Evolutionary conservation across 2,329 filamentous ascomycete genomes (phyloP).

Genomic region (Pseudonectria foliicola): DNA sequence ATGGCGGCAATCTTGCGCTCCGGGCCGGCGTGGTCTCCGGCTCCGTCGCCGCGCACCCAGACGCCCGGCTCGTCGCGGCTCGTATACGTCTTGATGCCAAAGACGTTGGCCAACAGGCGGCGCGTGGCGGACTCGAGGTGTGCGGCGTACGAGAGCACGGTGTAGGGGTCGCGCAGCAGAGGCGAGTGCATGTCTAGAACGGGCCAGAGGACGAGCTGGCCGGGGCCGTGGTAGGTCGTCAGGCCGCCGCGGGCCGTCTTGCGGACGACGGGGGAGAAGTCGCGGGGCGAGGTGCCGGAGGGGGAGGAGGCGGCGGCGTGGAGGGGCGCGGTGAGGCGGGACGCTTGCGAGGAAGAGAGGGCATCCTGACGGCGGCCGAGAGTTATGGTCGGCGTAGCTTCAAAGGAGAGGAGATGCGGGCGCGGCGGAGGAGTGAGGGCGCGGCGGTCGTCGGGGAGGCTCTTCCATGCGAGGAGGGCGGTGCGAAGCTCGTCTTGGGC

Average conservation of each 20-base stretch:
- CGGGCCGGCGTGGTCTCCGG: conserved; percentile 19
- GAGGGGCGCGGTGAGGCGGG: conserved; percentile 36
- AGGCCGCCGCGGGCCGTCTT: conserved; percentile 78
- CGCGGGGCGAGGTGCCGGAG: conserved; percentile 22
- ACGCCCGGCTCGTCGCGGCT: conserved; percentile 77
- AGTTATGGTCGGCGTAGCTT: conserved; percentile 78
- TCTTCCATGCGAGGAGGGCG: conserved; percentile 29
- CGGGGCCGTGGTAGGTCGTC: conserved; percentile 91
- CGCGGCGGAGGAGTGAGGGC: conserved; percentile 38
- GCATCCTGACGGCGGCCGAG: conserved; percentile 71
- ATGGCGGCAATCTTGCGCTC: conserved; percentile 78
- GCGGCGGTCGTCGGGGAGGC: conserved; percentile 11
- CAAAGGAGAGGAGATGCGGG: conserved; percentile 74
- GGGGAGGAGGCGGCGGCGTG: conserved; percentile 19
- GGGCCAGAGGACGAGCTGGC: conserved; percentile 88
- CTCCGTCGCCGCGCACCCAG: no score
- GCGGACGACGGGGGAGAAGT: conserved; percentile 51
- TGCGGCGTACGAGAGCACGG: conserved; percentile 69
- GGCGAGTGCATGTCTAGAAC: conserved; percentile 68
- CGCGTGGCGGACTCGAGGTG: conserved; percentile 73
- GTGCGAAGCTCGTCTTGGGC: conserved; percentile 29
- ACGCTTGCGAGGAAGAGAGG: conserved; percentile 40
- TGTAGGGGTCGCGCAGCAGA: conserved; percentile 50
- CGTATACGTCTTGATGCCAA: conserved; percentile 50
- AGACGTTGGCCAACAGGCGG: conserved; percentile 48